These are phyloP conservation scores for Ogataea sp. DNA, from an alignment of 805 yeast species.

Conservation along the genomic window DNA sequence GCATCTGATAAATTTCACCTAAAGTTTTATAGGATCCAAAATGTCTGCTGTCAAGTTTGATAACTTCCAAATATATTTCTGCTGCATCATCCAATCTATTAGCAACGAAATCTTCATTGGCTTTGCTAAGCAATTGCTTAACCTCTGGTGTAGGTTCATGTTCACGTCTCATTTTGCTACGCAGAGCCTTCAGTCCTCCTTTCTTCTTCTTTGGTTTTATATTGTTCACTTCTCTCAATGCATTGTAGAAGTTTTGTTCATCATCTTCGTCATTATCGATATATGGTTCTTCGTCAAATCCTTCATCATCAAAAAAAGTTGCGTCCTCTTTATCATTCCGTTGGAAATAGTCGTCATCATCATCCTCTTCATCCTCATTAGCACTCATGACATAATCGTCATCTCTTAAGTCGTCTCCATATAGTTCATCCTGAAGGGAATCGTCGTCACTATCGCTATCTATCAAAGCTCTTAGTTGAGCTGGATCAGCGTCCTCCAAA, in stretches of 20 bases:
- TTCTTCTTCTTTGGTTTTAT: constrained; percentile 41
- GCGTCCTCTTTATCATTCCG: not conserved
- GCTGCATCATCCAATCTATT: constrained; percentile 54
- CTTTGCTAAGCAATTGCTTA: constrained; percentile 53
- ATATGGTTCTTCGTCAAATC: not conserved
- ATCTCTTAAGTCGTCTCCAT: constrained; percentile 30
- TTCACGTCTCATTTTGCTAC: constrained; percentile 30
- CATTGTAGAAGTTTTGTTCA: constrained; percentile 45
- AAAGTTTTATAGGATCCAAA: constrained; percentile 80
- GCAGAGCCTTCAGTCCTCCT: constrained; percentile 28
- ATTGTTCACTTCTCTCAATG: constrained; percentile 59
- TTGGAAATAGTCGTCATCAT: constrained; percentile 1
- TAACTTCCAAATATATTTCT: constrained; percentile 55
- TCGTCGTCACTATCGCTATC: constrained; percentile 23
- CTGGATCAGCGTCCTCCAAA: not conserved
- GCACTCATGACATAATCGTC: constrained; percentile 24
- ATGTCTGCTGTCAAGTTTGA: constrained; percentile 68
- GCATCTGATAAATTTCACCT: constrained; percentile 72
- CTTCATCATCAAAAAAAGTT: not conserved
- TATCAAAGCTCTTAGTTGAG: constrained; percentile 8
- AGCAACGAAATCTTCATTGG: constrained; percentile 73
- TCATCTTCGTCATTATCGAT: constrained; percentile 15
- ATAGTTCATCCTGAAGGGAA: constrained; percentile 17
- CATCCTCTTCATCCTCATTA: constrained; percentile 4
- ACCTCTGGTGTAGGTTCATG: constrained; percentile 67